A percentile compares a stretch with the other conserved stretches of the same genome.
phyloP scores from a whole-genome alignment of 2,329 filamentous ascomycete species.

The Pestalotiopsis fici region DNA sequence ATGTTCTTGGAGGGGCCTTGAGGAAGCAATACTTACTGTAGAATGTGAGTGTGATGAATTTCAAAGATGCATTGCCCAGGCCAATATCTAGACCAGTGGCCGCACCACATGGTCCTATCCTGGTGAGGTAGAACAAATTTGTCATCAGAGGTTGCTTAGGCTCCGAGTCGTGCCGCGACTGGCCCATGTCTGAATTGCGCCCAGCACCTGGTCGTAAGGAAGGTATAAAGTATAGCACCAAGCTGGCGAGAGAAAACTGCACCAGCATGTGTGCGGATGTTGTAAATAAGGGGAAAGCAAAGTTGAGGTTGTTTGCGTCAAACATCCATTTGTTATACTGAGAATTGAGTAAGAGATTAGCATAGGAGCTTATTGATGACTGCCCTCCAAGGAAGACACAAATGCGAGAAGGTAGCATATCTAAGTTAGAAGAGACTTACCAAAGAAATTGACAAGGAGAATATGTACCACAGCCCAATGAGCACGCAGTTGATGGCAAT shows the following conservation, averaged over 20 bases:
- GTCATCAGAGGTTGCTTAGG: slow-evolving; percentile 71
- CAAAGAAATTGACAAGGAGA: slow-evolving; percentile 90
- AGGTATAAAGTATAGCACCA: slow-evolving; percentile 81
- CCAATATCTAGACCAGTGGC: slow-evolving; percentile 96
- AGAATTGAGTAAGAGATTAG: slow-evolving; percentile 18
- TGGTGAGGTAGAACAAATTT: slow-evolving; percentile 85
- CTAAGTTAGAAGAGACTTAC: slow-evolving; percentile 50
- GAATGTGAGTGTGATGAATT: slow-evolving; percentile 95
- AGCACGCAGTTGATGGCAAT: slow-evolving; percentile 76
- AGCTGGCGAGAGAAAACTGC: slow-evolving; percentile 78
- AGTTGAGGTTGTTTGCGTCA: slow-evolving; percentile 79
- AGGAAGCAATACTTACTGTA: slow-evolving; percentile 65
- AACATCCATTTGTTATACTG: slow-evolving; percentile 99
- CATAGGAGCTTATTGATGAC: slow-evolving; percentile 16
- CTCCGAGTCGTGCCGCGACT: slow-evolving; percentile 54
- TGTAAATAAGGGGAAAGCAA: slow-evolving; percentile 92
- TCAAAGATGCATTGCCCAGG: slow-evolving; percentile 90
- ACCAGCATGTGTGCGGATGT: slow-evolving; percentile 95
- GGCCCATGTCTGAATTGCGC: slow-evolving; percentile 48
- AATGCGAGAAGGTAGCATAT: neutral
- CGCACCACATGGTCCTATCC: slow-evolving; percentile 87
- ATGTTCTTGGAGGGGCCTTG: neutral
- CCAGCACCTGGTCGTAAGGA: slow-evolving; percentile 69
- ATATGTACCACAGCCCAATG: slow-evolving; percentile 85
- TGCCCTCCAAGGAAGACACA: neutral